Conservation (phyloP, 345 rosid species). For the Kernera saxatilis region DNA sequence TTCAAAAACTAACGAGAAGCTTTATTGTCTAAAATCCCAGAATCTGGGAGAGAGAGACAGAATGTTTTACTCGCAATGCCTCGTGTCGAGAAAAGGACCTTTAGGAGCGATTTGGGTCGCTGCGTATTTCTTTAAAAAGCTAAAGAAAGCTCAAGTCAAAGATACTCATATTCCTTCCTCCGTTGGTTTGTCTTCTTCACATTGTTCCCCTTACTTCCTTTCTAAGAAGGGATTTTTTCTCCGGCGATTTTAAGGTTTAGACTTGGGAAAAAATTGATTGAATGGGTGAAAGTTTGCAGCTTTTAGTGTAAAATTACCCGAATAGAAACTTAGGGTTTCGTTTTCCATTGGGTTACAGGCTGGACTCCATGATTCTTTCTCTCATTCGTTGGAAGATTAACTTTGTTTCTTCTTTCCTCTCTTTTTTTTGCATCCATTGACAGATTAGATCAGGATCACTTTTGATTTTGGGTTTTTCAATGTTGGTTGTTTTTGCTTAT, state of each 20-base stretch:
- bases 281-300: background rate
- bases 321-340: conserved; percentile 15
- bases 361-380: background rate
- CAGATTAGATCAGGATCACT: background rate
- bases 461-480: background rate
- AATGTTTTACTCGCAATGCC: conserved; percentile 61
- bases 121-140: conserved; percentile 72
- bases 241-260: background rate
- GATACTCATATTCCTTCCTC: conserved; percentile 62
- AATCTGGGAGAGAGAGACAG: background rate
- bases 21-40: background rate
- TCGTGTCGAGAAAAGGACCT: conserved; percentile 61
- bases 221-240: background rate
- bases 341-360: background rate
- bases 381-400: background rate
- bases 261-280: background rate
- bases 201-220: background rate
- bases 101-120: conserved; percentile 75
- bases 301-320: background rate
- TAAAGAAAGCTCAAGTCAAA: conserved; percentile 63
- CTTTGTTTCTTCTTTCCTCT: background rate
- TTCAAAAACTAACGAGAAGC: background rate
- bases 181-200: conserved; percentile 56
- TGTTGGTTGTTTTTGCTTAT: background rate
- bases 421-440: background rate